A percentile compares a stretch with the other conserved stretches of the same genome.
phyloP scores from a whole-genome alignment of 345 rosid species.

The Moricandia moricandioides region DNA sequence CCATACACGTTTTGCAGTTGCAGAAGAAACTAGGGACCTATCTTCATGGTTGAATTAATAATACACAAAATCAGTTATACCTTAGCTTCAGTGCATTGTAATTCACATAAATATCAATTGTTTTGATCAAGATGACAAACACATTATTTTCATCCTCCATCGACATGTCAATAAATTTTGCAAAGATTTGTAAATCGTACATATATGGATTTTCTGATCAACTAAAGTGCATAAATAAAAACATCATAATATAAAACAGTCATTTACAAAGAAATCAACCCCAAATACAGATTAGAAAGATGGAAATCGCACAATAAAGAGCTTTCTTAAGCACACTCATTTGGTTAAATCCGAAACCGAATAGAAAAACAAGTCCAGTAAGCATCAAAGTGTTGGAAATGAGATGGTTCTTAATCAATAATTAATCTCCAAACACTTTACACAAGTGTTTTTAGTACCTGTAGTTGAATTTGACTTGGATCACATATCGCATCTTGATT shows the following conservation, averaged over 20 bases:
- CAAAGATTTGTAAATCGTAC: background rate
- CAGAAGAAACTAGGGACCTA: background rate
- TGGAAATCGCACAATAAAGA: background rate
- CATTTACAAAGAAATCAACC: background rate
- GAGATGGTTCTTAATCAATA: background rate
- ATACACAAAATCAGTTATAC: background rate
- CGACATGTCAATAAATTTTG: background rate
- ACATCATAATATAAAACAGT: background rate
- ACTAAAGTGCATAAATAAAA: background rate
- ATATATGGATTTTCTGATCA: background rate
- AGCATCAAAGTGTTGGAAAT: background rate
- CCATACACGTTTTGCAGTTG: too few relatives aligned
- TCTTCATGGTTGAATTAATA: background rate
- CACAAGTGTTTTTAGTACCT: background rate
- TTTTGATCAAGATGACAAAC: background rate
- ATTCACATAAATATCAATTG: background rate
- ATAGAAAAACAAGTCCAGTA: background rate
- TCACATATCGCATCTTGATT: slow-evolving; percentile 72
- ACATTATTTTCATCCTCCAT: background rate
- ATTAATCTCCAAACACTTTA: background rate
- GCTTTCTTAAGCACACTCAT: background rate
- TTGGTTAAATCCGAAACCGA: background rate
- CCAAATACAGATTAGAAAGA: background rate
- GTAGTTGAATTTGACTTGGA: slow-evolving; percentile 74
- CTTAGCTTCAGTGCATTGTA: background rate